A percentile compares a stretch with the other conserved stretches of the same genome.
phyloP scores from a whole-genome alignment of 176 grass and related monocot species.

The Aegilops bicornis region DNA sequence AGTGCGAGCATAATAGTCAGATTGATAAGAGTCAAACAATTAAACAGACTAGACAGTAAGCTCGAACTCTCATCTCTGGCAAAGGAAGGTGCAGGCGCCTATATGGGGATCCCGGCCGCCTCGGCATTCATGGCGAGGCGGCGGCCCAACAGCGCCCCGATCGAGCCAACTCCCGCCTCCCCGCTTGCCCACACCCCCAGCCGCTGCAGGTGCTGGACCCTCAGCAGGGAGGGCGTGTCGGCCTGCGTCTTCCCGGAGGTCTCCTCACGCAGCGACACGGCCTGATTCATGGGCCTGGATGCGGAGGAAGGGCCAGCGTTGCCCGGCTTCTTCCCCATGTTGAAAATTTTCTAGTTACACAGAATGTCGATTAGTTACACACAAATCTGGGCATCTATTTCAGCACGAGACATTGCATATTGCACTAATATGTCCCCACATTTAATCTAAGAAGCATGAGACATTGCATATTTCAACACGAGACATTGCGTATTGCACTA shows the following conservation, averaged over 20 bases:
- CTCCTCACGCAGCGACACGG: constrained; percentile 52
- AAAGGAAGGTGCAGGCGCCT: constrained; percentile 30
- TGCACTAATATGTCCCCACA: no score
- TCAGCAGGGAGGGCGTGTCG: constrained; percentile 33
- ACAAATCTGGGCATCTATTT: not conserved
- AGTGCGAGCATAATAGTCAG: not conserved
- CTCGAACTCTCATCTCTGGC: constrained; percentile 41
- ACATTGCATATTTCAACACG: no score
- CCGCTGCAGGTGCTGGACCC: constrained; percentile 43
- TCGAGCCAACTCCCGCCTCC: constrained; percentile 27
- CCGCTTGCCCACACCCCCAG: constrained; percentile 44
- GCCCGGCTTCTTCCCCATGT: constrained; percentile 46
- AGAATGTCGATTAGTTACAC: not conserved
- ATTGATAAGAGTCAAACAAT: not conserved
- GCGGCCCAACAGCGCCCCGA: constrained; percentile 47
- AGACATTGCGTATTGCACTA: no score
- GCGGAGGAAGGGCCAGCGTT: not conserved
- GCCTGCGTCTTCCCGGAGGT: constrained; percentile 37
- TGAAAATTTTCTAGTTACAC: not conserved
- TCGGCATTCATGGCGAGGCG: constrained; percentile 38
- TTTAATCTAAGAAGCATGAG: no score
- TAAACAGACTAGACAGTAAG: not conserved
- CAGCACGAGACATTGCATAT: no score
- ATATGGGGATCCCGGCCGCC: constrained; percentile 32
- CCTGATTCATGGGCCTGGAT: not conserved